Conservation (phyloP, 306 rosid genomes). For the Psophocarpus tetragonolobus region DNA sequence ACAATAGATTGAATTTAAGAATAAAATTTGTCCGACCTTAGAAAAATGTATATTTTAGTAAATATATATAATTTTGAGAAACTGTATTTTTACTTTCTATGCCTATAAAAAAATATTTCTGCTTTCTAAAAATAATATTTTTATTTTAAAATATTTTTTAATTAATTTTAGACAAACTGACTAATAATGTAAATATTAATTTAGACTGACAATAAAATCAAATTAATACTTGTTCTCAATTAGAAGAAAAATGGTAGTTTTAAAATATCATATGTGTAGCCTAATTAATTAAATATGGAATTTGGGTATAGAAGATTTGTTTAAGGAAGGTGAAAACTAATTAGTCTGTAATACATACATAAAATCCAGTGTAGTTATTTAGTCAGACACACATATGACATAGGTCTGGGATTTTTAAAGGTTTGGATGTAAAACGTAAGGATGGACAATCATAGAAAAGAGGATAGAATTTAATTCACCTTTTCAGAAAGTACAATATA, state of each 20-base stretch:
- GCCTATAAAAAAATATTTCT: no score
- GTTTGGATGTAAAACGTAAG: neutral
- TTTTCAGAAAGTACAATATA: neutral
- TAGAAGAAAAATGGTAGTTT: no score
- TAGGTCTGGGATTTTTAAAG: neutral
- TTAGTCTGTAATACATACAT: neutral
- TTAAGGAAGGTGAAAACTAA: neutral
- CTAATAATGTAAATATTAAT: neutral
- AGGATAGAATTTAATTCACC: neutral
- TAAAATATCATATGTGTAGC: no score
- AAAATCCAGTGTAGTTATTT: neutral
- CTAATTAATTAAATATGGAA: neutral
- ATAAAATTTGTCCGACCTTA: neutral
- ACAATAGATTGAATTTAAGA: neutral
- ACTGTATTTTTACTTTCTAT: no score
- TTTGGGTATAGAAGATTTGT: neutral
- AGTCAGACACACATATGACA: neutral
- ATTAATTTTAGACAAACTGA: no score
- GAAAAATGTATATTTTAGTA: no score
- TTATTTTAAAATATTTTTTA: no score
- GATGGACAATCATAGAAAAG: neutral
- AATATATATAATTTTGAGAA: no score
- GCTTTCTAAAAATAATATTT: no score
- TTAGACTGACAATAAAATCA: neutral
- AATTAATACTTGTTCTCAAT: neutral